phyloP scores from a whole-genome alignment of 352 stramenopile species.

The Phytophthora hibernalis region DNA sequence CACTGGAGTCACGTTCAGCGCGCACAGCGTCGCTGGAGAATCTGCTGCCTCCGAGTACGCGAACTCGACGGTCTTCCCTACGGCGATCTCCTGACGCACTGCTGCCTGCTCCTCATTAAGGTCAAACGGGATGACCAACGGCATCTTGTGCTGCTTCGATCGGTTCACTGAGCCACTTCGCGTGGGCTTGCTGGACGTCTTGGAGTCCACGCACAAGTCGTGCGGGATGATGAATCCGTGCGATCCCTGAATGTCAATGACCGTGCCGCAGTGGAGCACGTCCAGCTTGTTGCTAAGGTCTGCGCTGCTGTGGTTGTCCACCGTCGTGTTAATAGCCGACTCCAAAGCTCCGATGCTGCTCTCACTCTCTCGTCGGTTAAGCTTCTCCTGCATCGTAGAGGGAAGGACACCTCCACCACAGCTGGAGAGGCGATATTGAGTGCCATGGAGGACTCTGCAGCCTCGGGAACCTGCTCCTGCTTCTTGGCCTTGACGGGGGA shows the following conservation, averaged over 20 bases:
- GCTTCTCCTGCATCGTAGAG: slow-evolving; percentile 22
- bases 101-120: slow-evolving; percentile 52
- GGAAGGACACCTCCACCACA: slow-evolving; percentile 26
- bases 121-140: slow-evolving; percentile 75
- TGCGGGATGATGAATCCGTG: slow-evolving; percentile 83
- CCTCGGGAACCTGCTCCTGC: slow-evolving; percentile 30
- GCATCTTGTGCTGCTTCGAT: slow-evolving; percentile 53
- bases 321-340: slow-evolving; percentile 30
- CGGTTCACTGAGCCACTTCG: slow-evolving; percentile 17
- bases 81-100: slow-evolving; percentile 55
- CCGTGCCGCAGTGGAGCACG: slow-evolving; percentile 76
- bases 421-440: slow-evolving; percentile 57
- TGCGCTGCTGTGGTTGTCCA: slow-evolving; percentile 17
- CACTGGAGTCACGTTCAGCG: slow-evolving; percentile 69
- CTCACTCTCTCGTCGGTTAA: slow-evolving; percentile 40
- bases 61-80: slow-evolving; percentile 81
- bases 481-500: slow-evolving; percentile 39
- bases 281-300: slow-evolving; percentile 65
- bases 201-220: slow-evolving; percentile 52
- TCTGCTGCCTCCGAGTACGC: slow-evolving; percentile 39
- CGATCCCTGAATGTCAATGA: slow-evolving; percentile 81
- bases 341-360: slow-evolving; percentile 45
- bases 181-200: slow-evolving; percentile 23
- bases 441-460: slow-evolving; percentile 32
- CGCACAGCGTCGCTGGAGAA: slow-evolving; percentile 46